These are phyloP conservation scores for Tylopilus sp. DNA, from an alignment of 768 basidiomycete genomes.

Conservation along the genomic window DNA sequence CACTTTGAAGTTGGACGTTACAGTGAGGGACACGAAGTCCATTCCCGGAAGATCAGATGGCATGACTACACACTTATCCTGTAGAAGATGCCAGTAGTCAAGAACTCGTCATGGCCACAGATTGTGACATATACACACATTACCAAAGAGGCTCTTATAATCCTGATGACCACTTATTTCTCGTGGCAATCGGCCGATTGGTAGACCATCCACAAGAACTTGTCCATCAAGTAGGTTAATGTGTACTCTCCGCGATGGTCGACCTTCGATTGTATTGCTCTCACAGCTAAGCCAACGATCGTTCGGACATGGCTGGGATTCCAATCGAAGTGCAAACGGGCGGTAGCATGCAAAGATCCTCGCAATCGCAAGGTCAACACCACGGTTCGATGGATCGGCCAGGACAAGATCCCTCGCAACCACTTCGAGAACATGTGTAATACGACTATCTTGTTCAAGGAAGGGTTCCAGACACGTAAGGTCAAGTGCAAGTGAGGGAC, in stretches of 20 bases:
- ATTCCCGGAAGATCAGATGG: neutral
- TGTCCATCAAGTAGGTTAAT: neutral
- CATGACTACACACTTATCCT: neutral
- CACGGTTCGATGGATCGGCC: neutral
- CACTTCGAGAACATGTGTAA: neutral
- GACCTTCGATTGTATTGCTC: neutral
- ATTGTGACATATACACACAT: neutral
- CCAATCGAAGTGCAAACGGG: neutral
- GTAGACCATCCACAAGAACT: neutral
- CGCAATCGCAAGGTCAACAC: neutral
- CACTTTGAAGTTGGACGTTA: neutral
- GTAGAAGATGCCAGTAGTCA: too few species aligned
- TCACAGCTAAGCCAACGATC: neutral
- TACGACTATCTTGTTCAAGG: neutral
- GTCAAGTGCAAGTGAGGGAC: too few species aligned
- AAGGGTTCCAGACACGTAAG: too few species aligned
- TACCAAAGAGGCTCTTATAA: neutral
- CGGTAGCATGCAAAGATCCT: neutral
- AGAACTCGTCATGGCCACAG: too few species aligned
- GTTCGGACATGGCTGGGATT: neutral
- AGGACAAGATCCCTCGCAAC: neutral
- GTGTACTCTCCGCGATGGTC: neutral
- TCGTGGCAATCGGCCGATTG: neutral
- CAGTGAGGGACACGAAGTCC: neutral
- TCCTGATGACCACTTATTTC: neutral